A percentile compares a stretch with the other conserved stretches of the same genome.
Evolutionary conservation across 345 rosid genomes (phyloP).

Genomic region (Conringia planisiliqua): DNA sequence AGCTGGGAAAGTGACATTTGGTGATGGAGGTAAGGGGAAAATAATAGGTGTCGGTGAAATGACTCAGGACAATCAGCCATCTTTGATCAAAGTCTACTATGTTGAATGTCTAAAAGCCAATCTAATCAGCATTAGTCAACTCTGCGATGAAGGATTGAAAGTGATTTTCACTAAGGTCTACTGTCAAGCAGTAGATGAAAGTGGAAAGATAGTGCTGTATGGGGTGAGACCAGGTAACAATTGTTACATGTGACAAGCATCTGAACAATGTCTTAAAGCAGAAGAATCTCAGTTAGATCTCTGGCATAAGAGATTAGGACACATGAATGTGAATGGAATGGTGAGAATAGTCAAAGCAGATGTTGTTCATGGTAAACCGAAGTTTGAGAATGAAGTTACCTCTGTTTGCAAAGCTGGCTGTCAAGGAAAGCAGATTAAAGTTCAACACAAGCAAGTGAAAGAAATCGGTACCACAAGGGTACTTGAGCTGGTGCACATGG

Average conservation of each 20-base stretch:
- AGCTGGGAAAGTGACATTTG: too few species aligned
- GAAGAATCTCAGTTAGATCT: neutral
- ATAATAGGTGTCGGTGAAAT: too few species aligned
- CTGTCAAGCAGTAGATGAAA: too few species aligned
- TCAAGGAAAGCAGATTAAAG: neutral
- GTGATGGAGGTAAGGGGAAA: neutral
- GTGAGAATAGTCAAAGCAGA: neutral
- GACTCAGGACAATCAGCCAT: too few species aligned
- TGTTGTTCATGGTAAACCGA: neutral
- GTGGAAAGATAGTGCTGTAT: neutral
- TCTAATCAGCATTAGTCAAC: too few species aligned
- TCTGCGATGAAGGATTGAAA: neutral
- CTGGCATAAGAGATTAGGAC: neutral
- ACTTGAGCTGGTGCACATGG: neutral
- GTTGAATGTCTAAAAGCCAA: neutral
- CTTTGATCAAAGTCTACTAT: too few species aligned
- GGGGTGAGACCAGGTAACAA: neutral
- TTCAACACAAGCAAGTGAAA: neutral
- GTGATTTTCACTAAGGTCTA: too few species aligned
- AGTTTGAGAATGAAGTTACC: accelerated
- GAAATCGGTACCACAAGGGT: neutral
- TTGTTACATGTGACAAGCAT: neutral
- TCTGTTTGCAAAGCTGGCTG: neutral
- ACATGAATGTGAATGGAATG: too few species aligned
- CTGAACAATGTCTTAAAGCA: neutral